A percentile compares a stretch with the other conserved stretches of the same genome.
Conservation (phyloP, 805 yeast species). For the Candida morakotiae region DNA sequence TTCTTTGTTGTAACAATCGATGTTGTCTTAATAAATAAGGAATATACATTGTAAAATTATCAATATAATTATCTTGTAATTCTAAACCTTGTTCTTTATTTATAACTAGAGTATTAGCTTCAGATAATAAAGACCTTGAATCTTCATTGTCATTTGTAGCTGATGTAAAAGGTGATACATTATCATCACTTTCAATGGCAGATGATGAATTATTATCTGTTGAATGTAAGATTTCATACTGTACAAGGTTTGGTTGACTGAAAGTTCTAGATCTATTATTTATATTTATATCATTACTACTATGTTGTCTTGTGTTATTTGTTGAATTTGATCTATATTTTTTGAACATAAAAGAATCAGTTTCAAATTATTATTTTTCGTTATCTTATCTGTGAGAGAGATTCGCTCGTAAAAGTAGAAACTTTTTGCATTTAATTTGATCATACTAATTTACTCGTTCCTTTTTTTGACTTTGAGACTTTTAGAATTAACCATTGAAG, state of each 20-base stretch:
- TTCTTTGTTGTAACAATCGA: slow-evolving; percentile 14
- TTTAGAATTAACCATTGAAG: too few relatives aligned
- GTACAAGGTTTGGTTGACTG: slow-evolving; percentile 2
- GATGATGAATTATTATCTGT: background rate
- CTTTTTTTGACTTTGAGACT: too few relatives aligned
- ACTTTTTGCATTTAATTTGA: too few relatives aligned
- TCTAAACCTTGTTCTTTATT: slow-evolving; percentile 22
- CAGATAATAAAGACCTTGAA: slow-evolving; percentile 20
- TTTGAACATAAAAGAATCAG: slow-evolving; percentile 3
- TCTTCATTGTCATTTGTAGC: background rate
- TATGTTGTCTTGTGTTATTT: background rate
- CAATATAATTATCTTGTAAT: slow-evolving; percentile 32
- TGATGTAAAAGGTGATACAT: slow-evolving; percentile 1
- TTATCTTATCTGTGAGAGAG: too few relatives aligned
- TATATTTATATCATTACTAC: background rate
- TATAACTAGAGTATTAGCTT: slow-evolving; percentile 30
- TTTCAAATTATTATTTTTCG: too few relatives aligned
- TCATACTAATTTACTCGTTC: too few relatives aligned
- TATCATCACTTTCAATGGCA: background rate
- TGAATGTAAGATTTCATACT: slow-evolving; percentile 4
- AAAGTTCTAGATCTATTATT: background rate
- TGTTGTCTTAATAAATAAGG: slow-evolving; percentile 34
- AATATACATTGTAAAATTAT: slow-evolving; percentile 33
- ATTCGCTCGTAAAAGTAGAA: too few relatives aligned
- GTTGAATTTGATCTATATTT: slow-evolving; percentile 5